Evolutionary conservation across 805 yeast species (phyloP).

Genomic region (Pichia cabralensis): DNA sequence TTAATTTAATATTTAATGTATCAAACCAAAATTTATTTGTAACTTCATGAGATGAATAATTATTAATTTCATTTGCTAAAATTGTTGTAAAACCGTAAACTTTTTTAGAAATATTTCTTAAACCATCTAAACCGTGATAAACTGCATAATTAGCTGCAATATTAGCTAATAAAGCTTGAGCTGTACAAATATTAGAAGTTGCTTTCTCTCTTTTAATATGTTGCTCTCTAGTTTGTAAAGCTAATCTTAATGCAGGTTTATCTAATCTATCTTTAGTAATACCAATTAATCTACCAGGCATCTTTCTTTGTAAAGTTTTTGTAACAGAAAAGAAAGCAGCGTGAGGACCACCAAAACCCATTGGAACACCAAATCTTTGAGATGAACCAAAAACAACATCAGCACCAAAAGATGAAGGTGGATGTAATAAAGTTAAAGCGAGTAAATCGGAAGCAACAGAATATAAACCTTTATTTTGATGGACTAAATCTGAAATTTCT

Average conservation of each 20-base stretch:
- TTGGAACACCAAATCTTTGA: slow-evolving; percentile 95
- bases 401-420: slow-evolving; percentile 82
- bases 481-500: slow-evolving; percentile 54
- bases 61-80: slow-evolving; percentile 49
- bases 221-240: slow-evolving; percentile 96
- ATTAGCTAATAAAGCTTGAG: slow-evolving; percentile 93
- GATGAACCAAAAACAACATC: slow-evolving; percentile 89
- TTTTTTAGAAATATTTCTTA: slow-evolving; percentile 66
- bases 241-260: slow-evolving; percentile 79
- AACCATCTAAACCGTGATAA: slow-evolving; percentile 89
- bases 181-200: slow-evolving; percentile 95
- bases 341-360: slow-evolving; percentile 98
- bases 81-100: slow-evolving; percentile 65
- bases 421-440: slow-evolving; percentile 75
- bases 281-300: slow-evolving; percentile 95
- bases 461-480: slow-evolving; percentile 61
- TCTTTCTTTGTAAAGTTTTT: slow-evolving; percentile 74
- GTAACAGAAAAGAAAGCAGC: slow-evolving; percentile 93
- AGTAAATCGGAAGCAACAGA: slow-evolving; percentile 87
- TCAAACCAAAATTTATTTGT: slow-evolving; percentile 56
- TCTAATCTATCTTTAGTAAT: slow-evolving; percentile 87
- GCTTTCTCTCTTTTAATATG: slow-evolving; percentile 97
- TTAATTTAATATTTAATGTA: slow-evolving; percentile 61
- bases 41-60: slow-evolving; percentile 36
- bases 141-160: slow-evolving; percentile 94